Evolutionary conservation across 768 basidiomycete genomes (phyloP).

Genomic region (Omphalotus guepiniiformis): DNA sequence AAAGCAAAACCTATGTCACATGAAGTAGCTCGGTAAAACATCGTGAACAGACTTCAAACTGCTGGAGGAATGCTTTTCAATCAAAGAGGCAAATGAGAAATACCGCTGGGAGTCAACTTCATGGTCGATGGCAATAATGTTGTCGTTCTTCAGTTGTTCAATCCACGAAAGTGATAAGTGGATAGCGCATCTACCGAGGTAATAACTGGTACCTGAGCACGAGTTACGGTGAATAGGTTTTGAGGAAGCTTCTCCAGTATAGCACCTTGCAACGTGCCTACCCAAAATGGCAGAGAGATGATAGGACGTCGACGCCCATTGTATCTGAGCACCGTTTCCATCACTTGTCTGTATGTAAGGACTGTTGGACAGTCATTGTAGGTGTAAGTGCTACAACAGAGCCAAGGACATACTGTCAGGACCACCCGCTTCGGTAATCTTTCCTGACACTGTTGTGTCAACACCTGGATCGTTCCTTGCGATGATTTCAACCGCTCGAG

Average conservation of each 20-base stretch:
- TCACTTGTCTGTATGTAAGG: conserved; percentile 62
- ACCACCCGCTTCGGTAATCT: conserved; percentile 42
- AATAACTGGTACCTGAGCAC: conserved; percentile 49
- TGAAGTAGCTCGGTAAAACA: conserved; percentile 37
- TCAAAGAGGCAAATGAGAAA: conserved; percentile 32
- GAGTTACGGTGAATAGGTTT: conserved; percentile 65
- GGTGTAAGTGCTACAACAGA: background rate
- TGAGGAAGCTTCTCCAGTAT: conserved; percentile 60
- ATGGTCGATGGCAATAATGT: conserved; percentile 32
- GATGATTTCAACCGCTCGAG: conserved; percentile 54
- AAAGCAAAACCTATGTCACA: conserved; percentile 23
- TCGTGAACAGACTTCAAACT: conserved; percentile 47
- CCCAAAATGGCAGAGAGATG: conserved; percentile 56
- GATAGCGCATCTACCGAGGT: background rate
- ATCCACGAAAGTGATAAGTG: conserved; percentile 35
- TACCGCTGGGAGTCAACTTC: conserved; percentile 16
- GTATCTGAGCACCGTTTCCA: conserved; percentile 57
- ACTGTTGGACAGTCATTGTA: conserved; percentile 31
- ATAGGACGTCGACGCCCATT: conserved; percentile 51
- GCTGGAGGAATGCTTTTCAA: conserved; percentile 30
- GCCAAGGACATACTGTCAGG: conserved; percentile 26
- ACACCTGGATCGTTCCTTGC: conserved; percentile 40
- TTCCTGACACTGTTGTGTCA: conserved; percentile 44
- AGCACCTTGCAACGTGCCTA: conserved; percentile 63
- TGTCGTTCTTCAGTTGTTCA: conserved; percentile 58